Base-by-base conservation (phyloP, 371 early-diverging fungal genomes). In the Sanchytrium tribonematis region DNA sequence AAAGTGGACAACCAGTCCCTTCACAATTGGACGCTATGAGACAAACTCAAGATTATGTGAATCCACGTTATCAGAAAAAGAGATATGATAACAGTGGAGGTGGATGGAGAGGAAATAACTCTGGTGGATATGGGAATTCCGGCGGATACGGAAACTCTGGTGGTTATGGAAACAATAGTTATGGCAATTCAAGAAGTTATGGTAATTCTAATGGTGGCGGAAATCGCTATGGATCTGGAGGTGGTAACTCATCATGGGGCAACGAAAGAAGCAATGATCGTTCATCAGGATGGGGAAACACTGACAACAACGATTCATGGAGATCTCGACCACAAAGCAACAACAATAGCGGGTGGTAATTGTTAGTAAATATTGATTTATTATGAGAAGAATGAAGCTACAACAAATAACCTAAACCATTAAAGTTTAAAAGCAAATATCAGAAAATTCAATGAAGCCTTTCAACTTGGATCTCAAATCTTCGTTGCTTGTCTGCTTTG, bases 1-100 rank as follows among this genome's bases (percentile, higher is more conserved):
- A 97, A 78, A 93, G 97, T 30, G 88, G 91, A 65, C 98, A 98
- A 79, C 86, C 84, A 69, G 82, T 98, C 29, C 89, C 89, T 31
- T 85, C 85, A 30, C 83, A 89, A 71, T 81, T 99, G 31, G 74
- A 80, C 65, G 87, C 29, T 68, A 68, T 68, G 68, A n/a, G 1
- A 27, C 30, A 68, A 68, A 68, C 17, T 0, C 0, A 29, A 29
- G 22, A 68, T 70, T 70, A 29, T 69, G 70, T 72, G 30, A 70
- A 70, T 28, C 70, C 70, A 12, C 69, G 72, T 68, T 71, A 72
- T 69, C 73, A 67, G 27, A 29, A 76, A n/a, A 66, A 70, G 70
- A 29, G 65, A 29, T 2, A 30, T 29, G 71, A 71, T 30, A 71
- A 48, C 28, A 74, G 77, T n/a, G 77, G 79, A 29, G 74, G 78